phyloP scores from a whole-genome alignment of 2,329 filamentous ascomycete species.

The Drechslerella dactyloides region DNA sequence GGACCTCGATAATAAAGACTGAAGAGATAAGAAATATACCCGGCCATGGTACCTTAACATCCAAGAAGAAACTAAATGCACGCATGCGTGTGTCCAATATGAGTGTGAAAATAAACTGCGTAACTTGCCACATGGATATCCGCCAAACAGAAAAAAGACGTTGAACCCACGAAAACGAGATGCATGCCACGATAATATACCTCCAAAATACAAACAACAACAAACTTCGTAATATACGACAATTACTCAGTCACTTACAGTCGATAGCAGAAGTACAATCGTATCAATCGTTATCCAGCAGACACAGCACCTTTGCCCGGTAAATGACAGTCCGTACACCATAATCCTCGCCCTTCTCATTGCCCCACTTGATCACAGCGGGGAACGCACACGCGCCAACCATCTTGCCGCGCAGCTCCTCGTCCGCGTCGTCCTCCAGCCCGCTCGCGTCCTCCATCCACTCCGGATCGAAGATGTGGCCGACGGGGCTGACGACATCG shows the following conservation, averaged over 20 bases:
- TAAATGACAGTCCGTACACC: conserved; percentile 33
- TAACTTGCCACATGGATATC: conserved; percentile 47
- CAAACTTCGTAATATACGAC: too few relatives aligned
- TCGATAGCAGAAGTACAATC: not conserved
- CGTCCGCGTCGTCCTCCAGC: conserved; percentile 45
- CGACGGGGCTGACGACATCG: conserved; percentile 42
- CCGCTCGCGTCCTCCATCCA: conserved; percentile 50
- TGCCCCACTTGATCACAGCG: conserved; percentile 48
- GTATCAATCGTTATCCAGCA: conserved; percentile 43
- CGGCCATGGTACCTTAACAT: not conserved
- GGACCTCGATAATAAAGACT: too few relatives aligned
- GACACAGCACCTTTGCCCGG: conserved; percentile 45
- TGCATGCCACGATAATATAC: not conserved
- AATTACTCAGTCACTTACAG: not conserved
- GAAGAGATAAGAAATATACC: too few relatives aligned
- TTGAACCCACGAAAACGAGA: not conserved
- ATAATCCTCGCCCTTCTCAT: conserved; percentile 50
- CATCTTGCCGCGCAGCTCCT: conserved; percentile 48
- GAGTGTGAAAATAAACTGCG: conserved; percentile 10
- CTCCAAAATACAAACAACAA: conserved; percentile 8
- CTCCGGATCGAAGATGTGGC: conserved; percentile 45
- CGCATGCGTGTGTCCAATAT: too few relatives aligned
- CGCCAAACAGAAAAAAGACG: conserved; percentile 15
- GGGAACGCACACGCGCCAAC: conserved; percentile 47
- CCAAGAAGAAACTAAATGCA: too few relatives aligned